Conservation (phyloP, 768 basidiomycete species). For the Cyclocybe aegerita region DNA sequence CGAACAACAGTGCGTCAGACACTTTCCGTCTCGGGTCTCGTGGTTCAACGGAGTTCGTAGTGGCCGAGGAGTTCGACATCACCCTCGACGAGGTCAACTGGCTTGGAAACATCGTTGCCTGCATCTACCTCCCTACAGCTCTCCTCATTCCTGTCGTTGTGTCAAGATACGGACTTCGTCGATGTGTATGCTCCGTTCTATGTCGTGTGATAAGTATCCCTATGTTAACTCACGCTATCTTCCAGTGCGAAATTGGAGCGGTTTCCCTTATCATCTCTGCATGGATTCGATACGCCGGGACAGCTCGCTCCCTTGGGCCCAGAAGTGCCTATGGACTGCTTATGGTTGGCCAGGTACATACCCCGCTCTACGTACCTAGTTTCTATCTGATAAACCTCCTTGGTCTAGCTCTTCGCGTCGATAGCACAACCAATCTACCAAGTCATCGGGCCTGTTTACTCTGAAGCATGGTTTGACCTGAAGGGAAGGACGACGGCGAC, state of each 20-base stretch:
- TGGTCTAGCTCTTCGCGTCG: conserved; percentile 53
- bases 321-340: conserved; percentile 62
- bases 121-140: conserved; percentile 63
- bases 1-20: conserved; percentile 52
- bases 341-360: conserved; percentile 65
- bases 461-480: conserved; percentile 82
- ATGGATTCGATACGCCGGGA: conserved; percentile 80
- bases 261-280: conserved; percentile 55
- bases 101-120: conserved; percentile 69
- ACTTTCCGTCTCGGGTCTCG: background rate
- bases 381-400: background rate
- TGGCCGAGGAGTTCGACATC: conserved; percentile 62
- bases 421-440: conserved; percentile 74
- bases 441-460: conserved; percentile 77
- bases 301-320: conserved; percentile 49
- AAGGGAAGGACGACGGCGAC: conserved; percentile 77
- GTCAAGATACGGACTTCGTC: conserved; percentile 57
- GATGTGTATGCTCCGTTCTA: conserved; percentile 49
- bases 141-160: conserved; percentile 58
- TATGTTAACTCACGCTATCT: background rate
- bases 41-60: conserved; percentile 31
- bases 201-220: no score
- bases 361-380: background rate
- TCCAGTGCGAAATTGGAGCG: conserved; percentile 64
- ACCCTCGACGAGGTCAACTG: conserved; percentile 75